Evolutionary conservation across 345 rosid genomes (phyloP), one percentile per base, ranked within the genome.

Genomic region (Syzygium oleosum): DNA sequence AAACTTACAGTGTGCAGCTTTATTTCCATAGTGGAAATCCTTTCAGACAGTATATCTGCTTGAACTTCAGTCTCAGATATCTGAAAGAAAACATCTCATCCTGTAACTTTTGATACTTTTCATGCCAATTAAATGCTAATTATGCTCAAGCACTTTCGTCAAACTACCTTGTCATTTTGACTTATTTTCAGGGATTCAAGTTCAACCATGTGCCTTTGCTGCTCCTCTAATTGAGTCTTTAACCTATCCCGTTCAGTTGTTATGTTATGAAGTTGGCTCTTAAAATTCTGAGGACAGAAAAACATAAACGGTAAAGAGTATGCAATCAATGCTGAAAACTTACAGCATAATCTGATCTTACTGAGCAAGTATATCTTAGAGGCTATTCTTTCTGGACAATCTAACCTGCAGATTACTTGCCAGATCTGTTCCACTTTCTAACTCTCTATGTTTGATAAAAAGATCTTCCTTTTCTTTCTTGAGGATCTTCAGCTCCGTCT

Each of bases 1-100:
- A 27, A 88, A 90, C 94, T 92, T 91, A 94, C 98, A 80, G 88
- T 90, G 80, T 87, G 91, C 78, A 79, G 88, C 90, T 91, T 93
- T 85, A 87, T 87, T 92, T 96, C 95, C 89, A 92, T 87, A 85
- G 86, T 63, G 56, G 92, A 87, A 88, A 93, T 84, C 91, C 89
- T 90, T 73, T 61, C 83, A 38, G 88, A 87, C 88, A 92, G 87
- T 65, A 91, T 92, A 87, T 93, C 92, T 46, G 91, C 86, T 88
- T 89, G 91, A 88, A 61, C 84, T 85, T 91, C 91, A 34, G 93
- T 91, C 87, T 88, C 91, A 85, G 59, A 84, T 87, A 92, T 86
- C 97, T 95, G 91, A 83, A 85, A 88, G 84, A 34, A 88, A 87
- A 80, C 17, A 85, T 51, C 51, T 77, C 52, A 43, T 85, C 43